Evolutionary conservation across 306 rosid genomes (phyloP).

Genomic region (Begonia peltatifolia): DNA sequence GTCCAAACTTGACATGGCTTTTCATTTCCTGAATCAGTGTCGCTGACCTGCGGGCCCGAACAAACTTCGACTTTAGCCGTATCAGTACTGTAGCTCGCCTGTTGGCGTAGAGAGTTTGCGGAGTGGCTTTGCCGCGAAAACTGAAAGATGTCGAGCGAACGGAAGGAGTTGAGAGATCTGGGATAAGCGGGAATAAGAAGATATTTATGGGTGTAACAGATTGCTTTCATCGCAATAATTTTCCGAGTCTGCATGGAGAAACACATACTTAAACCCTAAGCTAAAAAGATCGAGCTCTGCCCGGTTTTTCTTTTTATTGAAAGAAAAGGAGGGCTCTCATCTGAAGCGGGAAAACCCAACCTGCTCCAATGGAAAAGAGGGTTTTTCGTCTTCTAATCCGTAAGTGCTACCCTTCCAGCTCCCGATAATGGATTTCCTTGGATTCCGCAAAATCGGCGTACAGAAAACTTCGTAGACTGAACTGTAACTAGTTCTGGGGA

Average conservation of each 20-base stretch:
- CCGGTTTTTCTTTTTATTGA: too few species aligned
- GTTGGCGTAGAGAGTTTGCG: constrained; percentile 11
- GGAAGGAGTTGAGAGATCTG: constrained; percentile 20
- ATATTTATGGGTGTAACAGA: constrained; percentile 25
- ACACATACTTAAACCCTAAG: background rate
- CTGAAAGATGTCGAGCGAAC: constrained; percentile 14
- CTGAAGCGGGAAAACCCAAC: too few species aligned
- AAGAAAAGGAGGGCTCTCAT: too few species aligned
- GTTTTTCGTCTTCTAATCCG: too few species aligned
- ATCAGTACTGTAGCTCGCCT: constrained; percentile 11
- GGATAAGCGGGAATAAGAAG: constrained; percentile 10
- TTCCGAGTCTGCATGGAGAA: constrained; percentile 14
- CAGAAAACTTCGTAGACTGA: too few species aligned
- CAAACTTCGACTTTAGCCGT: constrained; percentile 4
- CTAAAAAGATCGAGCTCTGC: too few species aligned
- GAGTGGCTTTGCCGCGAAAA: constrained; percentile 18
- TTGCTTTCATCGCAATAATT: constrained; percentile 38
- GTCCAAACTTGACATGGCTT: constrained; percentile 27
- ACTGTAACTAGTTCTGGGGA: too few species aligned
- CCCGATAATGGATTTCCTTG: too few species aligned
- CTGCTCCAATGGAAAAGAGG: too few species aligned
- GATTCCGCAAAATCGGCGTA: too few species aligned
- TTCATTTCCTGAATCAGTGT: background rate
- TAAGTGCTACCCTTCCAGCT: too few species aligned
- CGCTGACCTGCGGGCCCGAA: constrained; percentile 1